Percentiles rank a stretch among this genome's conserved stretches.
These are phyloP conservation scores for Hypoxylon sp. DNA, from an alignment of 2,329 filamentous ascomycete species.

Conservation along the genomic window DNA sequence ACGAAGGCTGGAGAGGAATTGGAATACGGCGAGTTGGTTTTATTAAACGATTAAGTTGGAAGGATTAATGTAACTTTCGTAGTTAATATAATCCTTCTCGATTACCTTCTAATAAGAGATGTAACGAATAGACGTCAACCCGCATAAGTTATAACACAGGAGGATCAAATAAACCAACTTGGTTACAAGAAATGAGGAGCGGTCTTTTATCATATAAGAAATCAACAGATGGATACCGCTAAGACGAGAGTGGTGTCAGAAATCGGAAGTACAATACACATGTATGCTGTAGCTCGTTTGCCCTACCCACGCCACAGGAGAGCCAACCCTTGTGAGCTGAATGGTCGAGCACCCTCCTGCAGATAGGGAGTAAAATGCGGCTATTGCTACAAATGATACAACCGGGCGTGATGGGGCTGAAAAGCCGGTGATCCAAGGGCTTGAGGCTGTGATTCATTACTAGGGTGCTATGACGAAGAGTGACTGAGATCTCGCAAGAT, in stretches of 20 bases:
- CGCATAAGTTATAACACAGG: slow-evolving; percentile 24
- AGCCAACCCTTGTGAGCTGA: slow-evolving; percentile 30
- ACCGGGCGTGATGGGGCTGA: slow-evolving; percentile 35
- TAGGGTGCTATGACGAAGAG: slow-evolving; percentile 33
- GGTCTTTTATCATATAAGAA: slow-evolving; percentile 36
- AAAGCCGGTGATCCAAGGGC: slow-evolving; percentile 17
- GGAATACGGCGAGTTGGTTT: slow-evolving; percentile 25
- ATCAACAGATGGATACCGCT: slow-evolving; percentile 34
- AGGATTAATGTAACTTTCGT: slow-evolving; percentile 28
- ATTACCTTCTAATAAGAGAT: slow-evolving; percentile 28
- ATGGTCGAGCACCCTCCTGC: slow-evolving; percentile 18
- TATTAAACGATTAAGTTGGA: slow-evolving; percentile 26
- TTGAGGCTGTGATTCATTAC: slow-evolving; percentile 39
- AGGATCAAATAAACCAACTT: slow-evolving; percentile 21
- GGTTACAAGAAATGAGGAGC: slow-evolving; percentile 22
- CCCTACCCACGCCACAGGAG: slow-evolving; percentile 32
- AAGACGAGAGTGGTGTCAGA: slow-evolving; percentile 31
- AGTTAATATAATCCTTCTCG: slow-evolving; percentile 32
- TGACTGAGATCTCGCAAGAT: slow-evolving; percentile 24
- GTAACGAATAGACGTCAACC: slow-evolving; percentile 20
- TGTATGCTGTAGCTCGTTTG: slow-evolving; percentile 25
- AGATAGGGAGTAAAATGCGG: slow-evolving; percentile 12
- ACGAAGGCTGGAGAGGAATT: background rate
- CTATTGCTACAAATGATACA: slow-evolving; percentile 13
- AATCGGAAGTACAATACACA: slow-evolving; percentile 18